phyloP scores from a whole-genome alignment of 805 yeast genomes.

The Cyberlindnera maclurae region DNA sequence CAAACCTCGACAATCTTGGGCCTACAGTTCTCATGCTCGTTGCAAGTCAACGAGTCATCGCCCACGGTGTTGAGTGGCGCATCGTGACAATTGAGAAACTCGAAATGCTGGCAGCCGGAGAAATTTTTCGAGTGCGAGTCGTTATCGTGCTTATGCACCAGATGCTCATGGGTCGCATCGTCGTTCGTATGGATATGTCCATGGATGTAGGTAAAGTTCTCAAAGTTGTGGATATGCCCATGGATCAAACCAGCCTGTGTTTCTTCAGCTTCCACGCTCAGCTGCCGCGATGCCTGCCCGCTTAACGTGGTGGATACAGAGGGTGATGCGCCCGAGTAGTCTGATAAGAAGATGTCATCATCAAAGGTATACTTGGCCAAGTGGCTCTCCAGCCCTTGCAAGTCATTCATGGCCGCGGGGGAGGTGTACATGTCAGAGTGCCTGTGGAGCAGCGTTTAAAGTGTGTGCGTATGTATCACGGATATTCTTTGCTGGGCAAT shows the following conservation, averaged over 20 bases:
- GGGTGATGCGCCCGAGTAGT: too few species aligned
- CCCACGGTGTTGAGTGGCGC: slow-evolving; percentile 3
- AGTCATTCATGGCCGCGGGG: too few species aligned
- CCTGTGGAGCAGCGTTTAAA: too few species aligned
- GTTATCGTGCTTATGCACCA: slow-evolving; percentile 15
- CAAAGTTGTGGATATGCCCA: slow-evolving; percentile 60
- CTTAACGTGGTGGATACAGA: too few species aligned
- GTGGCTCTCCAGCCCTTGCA: neutral
- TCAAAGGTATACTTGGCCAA: neutral
- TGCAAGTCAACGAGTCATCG: slow-evolving; percentile 8
- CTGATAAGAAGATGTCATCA: neutral
- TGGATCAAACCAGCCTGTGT: slow-evolving; percentile 44
- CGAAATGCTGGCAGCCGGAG: slow-evolving; percentile 34
- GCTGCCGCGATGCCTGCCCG: neutral
- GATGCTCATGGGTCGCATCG: neutral
- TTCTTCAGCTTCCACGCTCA: too few species aligned
- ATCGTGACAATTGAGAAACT: slow-evolving; percentile 33
- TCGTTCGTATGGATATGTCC: slow-evolving; percentile 53
- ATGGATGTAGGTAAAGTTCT: slow-evolving; percentile 55
- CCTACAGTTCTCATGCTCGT: slow-evolving; percentile 25
- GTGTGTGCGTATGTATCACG: too few species aligned
- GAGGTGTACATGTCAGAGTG: too few species aligned
- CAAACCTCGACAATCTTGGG: slow-evolving; percentile 36
- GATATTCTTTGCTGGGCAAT: too few species aligned
- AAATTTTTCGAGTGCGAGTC: slow-evolving; percentile 16